phyloP scores from a whole-genome alignment of 2,329 filamentous ascomycete species.

The Hymenoscyphus scutula region DNA sequence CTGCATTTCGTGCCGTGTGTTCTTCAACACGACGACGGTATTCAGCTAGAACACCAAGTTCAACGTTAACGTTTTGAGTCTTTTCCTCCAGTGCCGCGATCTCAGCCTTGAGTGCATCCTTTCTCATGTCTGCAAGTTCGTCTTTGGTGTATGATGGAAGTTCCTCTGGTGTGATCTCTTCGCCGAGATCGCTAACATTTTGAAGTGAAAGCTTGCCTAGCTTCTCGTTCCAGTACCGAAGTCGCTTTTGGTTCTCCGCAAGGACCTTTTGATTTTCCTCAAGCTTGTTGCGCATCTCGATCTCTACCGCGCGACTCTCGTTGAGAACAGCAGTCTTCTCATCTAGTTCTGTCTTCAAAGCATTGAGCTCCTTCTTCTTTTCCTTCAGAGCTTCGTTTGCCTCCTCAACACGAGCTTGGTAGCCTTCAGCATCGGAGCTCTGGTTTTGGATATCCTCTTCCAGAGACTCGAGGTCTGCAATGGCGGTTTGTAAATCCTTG shows the following conservation, averaged over 20 bases:
- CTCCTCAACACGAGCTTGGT: slow-evolving; percentile 72
- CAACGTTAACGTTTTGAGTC: slow-evolving; percentile 82
- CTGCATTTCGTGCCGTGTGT: slow-evolving; percentile 75
- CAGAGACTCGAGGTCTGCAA: slow-evolving; percentile 71
- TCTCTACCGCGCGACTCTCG: slow-evolving; percentile 82
- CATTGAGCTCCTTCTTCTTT: slow-evolving; percentile 77
- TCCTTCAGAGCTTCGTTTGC: slow-evolving; percentile 73
- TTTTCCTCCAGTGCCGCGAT: slow-evolving; percentile 69
- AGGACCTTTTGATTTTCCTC: slow-evolving; percentile 94
- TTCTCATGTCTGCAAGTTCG: slow-evolving; percentile 61
- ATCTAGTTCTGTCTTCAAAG: slow-evolving; percentile 82
- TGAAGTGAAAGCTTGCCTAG: slow-evolving; percentile 79
- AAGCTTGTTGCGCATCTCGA: slow-evolving; percentile 97
- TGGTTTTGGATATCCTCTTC: slow-evolving; percentile 78
- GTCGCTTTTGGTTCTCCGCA: slow-evolving; percentile 78
- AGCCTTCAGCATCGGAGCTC: slow-evolving; percentile 69
- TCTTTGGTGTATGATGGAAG: slow-evolving; percentile 77
- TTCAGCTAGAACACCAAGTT: slow-evolving; percentile 83
- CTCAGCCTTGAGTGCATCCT: slow-evolving; percentile 64
- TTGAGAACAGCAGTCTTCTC: slow-evolving; percentile 84
- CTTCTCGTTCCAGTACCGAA: slow-evolving; percentile 87
- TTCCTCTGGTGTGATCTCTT: slow-evolving; percentile 52
- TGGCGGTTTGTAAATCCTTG: slow-evolving; percentile 72
- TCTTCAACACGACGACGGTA: slow-evolving; percentile 85
- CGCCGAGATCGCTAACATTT: slow-evolving; percentile 70